Conservation (phyloP, 257 asterid species). For the Solanum rostratum region DNA sequence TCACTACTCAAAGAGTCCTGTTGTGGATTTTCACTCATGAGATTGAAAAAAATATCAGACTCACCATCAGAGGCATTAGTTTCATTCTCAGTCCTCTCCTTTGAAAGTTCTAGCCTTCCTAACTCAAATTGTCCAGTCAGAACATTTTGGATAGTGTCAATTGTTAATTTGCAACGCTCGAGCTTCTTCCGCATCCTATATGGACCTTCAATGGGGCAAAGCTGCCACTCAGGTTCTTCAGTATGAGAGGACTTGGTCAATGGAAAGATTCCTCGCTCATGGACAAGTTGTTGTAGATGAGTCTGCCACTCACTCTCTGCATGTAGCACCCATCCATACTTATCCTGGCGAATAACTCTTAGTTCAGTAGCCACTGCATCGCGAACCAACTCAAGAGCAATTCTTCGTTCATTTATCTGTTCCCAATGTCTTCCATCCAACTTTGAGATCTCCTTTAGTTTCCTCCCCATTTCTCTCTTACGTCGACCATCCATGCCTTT, state of each 20-base stretch:
- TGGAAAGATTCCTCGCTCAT: conserved; percentile 92
- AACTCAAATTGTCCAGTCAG: conserved; percentile 49
- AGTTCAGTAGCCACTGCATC: conserved; percentile 94
- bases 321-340: conserved; percentile 99
- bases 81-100: conserved; percentile 57
- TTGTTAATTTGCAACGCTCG: conserved; percentile 67
- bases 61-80: conserved; percentile 38
- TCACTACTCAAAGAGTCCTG: conserved; percentile 51
- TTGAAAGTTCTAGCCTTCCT: conserved; percentile 49
- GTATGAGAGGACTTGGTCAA: conserved; percentile 37
- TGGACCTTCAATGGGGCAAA: conserved; percentile 99
- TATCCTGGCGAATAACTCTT: conserved; percentile 96
- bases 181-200: conserved; percentile 95
- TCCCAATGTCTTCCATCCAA: conserved; percentile 86
- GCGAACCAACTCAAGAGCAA: conserved; percentile 89
- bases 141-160: conserved; percentile 68
- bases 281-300: conserved; percentile 92
- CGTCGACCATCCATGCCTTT: conserved; percentile 94
- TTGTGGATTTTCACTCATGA: conserved; percentile 44
- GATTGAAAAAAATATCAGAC: conserved; percentile 51
- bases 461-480: conserved; percentile 77
- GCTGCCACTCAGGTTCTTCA: conserved; percentile 81
- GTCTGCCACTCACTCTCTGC: conserved; percentile 99
- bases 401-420: conserved; percentile 85
- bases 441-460: conserved; percentile 56